phyloP scores from a whole-genome alignment of 345 rosid species.

The Hypericum androsaemum region DNA sequence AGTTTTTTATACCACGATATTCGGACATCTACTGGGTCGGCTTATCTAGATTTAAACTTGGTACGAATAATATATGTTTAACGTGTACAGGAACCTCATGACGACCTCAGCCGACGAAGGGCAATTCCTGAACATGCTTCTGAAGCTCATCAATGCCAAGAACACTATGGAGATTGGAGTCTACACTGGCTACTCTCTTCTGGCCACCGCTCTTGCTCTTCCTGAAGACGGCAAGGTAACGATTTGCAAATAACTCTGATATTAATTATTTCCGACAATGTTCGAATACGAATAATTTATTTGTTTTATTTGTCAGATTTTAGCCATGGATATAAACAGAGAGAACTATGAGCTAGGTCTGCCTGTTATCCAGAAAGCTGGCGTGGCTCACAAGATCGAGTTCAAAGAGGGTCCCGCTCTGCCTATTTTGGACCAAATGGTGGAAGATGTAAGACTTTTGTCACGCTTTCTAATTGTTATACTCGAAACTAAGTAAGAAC shows the following conservation, averaged over 20 bases:
- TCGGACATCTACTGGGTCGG: no score
- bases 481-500: no score
- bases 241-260: background rate
- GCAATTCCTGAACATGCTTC: slow-evolving; percentile 47
- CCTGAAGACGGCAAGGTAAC: slow-evolving; percentile 61
- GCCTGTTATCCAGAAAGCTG: slow-evolving; percentile 28
- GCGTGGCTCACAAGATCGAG: slow-evolving; percentile 34
- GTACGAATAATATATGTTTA: background rate
- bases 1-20: no score
- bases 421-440: slow-evolving; percentile 24
- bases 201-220: slow-evolving; percentile 64
- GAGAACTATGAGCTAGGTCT: slow-evolving; percentile 33
- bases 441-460: slow-evolving; percentile 23
- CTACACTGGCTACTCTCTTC: slow-evolving; percentile 82
- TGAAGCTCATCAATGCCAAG: slow-evolving; percentile 47
- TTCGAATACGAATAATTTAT: background rate
- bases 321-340: slow-evolving; percentile 26
- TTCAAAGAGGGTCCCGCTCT: slow-evolving; percentile 27
- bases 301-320: slow-evolving; percentile 12
- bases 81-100: slow-evolving; percentile 23
- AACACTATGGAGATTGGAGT: slow-evolving; percentile 66
- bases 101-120: slow-evolving; percentile 72
- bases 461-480: no score
- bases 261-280: background rate
- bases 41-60: background rate